Evolutionary conservation across 2,329 filamentous ascomycete species (phyloP), one percentile per base, ranked within the genome.

Genomic region (Trichophyton mentagrophytes): DNA sequence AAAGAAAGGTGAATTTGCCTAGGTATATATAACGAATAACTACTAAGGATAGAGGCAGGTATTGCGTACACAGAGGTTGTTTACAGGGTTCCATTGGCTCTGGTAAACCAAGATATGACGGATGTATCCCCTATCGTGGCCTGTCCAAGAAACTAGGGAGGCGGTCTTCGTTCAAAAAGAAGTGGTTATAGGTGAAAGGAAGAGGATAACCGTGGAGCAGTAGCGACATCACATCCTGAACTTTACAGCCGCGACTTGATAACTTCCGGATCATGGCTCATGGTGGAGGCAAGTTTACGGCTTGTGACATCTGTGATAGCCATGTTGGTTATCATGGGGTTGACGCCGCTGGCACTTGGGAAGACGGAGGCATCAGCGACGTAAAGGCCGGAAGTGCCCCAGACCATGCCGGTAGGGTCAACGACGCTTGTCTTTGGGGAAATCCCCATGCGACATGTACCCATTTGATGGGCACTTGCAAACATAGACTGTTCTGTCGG

Each of bases 311-410:
- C 77, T 4, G 75, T 72, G 58, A 80, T 77, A 3, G 73, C 78
- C 78, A 80, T 78, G 60, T 75, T 78, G 57, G 76, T 79, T 53
- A 80, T 67, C 78, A 80, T 80, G 2, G 78, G 78, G 58, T 80
- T 80, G 27, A 79, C 78, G 9, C 78, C 78, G 61, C 76, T 78
- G 17, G 78, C 77, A 62, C 76, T 78, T 2, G 78, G 78, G 65
- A 80, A 78, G 1, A 79, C 74, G 11, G 77, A 79, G 5, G 77
- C 76, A 69, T 80, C 78, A 17, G 76, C 71, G 13, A 80, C 75
- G 63, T 78, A 79, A 27, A 80, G 62, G 0, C 74, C 74, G 7
- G 76, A 69, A 0, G 72, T 73, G 7, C 72, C 77, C 76, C 77
- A 79, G 25, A 80, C 77, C 64, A 74, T 73, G 40, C 77, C 76